A percentile compares a stretch with the other conserved stretches of the same genome.
These are phyloP conservation scores for Candida corydali DNA, from an alignment of 805 yeast species.

Conservation along the genomic window DNA sequence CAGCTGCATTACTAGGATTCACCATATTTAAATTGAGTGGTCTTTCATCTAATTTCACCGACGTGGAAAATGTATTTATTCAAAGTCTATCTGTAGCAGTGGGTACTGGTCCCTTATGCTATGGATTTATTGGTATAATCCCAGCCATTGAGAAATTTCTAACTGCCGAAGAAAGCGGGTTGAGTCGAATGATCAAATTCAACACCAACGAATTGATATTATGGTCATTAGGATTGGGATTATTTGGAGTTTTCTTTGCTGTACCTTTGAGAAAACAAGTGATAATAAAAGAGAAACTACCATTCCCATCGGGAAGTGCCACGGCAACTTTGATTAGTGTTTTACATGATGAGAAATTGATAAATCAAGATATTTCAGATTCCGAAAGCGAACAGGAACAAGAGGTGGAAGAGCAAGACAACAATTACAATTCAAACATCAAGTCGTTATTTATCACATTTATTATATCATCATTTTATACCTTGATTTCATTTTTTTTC, in stretches of 20 bases:
- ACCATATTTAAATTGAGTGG: slow-evolving; percentile 65
- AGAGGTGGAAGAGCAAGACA: background rate
- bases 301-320: slow-evolving; percentile 94
- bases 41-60: slow-evolving; percentile 48
- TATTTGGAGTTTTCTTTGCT: slow-evolving; percentile 95
- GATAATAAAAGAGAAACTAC: slow-evolving; percentile 78
- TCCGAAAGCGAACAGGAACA: slow-evolving; percentile 4
- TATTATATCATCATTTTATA: slow-evolving; percentile 63
- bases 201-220: slow-evolving; percentile 52
- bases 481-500: slow-evolving; percentile 65
- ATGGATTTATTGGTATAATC: slow-evolving; percentile 90
- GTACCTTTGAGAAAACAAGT: slow-evolving; percentile 84
- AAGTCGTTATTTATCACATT: slow-evolving; percentile 60
- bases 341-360: slow-evolving; percentile 65
- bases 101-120: slow-evolving; percentile 96
- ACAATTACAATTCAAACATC: slow-evolving; percentile 44
- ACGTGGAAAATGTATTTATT: slow-evolving; percentile 90
- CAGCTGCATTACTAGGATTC: slow-evolving; percentile 85
- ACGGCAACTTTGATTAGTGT: slow-evolving; percentile 92
- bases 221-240: slow-evolving; percentile 87
- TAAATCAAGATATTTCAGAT: slow-evolving; percentile 23
- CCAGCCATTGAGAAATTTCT: slow-evolving; percentile 93
- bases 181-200: slow-evolving; percentile 30
- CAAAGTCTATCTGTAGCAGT: slow-evolving; percentile 95
- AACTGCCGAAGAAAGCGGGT: slow-evolving; percentile 73